Percentiles rank a stretch among this genome's conserved stretches.
Conservation (phyloP, 2,329 filamentous ascomycete genomes). For the Salinomyces thailandicus region DNA sequence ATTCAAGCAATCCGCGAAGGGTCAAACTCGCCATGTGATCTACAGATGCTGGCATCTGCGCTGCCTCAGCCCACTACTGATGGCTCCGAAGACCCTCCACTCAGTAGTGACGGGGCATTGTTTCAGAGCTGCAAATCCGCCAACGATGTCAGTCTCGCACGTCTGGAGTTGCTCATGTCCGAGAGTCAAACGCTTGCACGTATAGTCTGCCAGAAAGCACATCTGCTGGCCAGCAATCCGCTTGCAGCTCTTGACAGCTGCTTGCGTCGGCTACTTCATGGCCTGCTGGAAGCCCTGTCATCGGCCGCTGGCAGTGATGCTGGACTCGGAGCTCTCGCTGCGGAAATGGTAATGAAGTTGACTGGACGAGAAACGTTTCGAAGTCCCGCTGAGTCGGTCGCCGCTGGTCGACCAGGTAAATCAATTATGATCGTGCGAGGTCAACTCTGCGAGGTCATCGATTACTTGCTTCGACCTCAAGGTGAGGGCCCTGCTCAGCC, state of each 20-base stretch:
- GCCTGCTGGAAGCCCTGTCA: slow-evolving; percentile 16
- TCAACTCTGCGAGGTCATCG: not conserved
- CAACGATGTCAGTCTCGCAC: slow-evolving; percentile 29
- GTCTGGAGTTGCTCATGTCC: slow-evolving; percentile 31
- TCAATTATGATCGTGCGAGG: no score
- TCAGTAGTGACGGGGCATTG: no score
- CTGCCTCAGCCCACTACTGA: not conserved
- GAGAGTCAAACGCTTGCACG: slow-evolving; percentile 31
- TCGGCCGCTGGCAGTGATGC: no score
- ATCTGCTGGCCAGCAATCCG: slow-evolving; percentile 26
- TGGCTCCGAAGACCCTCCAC: no score
- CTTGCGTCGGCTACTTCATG: slow-evolving; percentile 17
- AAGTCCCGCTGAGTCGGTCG: no score
- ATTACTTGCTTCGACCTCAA: not conserved
- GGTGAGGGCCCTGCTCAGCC: not conserved
- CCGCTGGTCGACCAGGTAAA: no score
- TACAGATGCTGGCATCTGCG: not conserved
- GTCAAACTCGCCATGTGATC: not conserved
- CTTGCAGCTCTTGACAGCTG: slow-evolving; percentile 19
- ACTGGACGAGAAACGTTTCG: no score
- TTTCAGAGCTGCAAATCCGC: slow-evolving; percentile 6
- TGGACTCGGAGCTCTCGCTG: no score
- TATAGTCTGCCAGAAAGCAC: slow-evolving; percentile 25
- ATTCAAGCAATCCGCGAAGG: not conserved
- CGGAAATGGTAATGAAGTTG: no score